Evolutionary conservation across 192 early-diverging fungal species (phyloP), one percentile per base, ranked within the genome.

Genomic region (Coemansia biformis): DNA sequence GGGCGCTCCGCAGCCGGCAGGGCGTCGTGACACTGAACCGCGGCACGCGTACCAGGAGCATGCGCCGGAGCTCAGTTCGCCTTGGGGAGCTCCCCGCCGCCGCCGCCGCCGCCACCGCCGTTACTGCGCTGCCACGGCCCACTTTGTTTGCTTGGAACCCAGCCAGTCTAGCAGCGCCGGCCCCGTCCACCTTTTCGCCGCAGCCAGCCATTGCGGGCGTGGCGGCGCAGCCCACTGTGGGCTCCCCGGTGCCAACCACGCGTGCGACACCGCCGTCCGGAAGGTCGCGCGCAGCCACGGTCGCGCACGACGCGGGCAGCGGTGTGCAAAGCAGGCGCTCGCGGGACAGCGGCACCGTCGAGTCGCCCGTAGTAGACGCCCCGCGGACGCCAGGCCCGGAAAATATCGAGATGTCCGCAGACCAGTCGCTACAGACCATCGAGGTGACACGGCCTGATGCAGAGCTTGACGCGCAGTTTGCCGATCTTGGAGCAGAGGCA

Each of bases 301-400:
- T 63, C n/a, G 51, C 36, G n/a, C n/a, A n/a, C n/a, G n/a, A n/a
- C n/a, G n/a, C n/a, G n/a, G n/a, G n/a, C n/a, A n/a, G n/a, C n/a
- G n/a, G n/a, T n/a, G n/a, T n/a, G n/a, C n/a, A n/a, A n/a, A n/a
- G n/a, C 28, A 5, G 48, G 8, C 18, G 16, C 5, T 59, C 61
- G 0, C 56, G 48, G 5, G 68, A 71, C 35, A 64, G 68, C 31
- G 61, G 68, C 8, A 54, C 54, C 24, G 51, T 71, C 31, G 68
- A 63, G 17, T 22, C 16, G 1, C 30, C 28, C 4, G 37, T 26
- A 30, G n/a, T n/a, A n/a, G n/a, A n/a, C n/a, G n/a, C n/a, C n/a
- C n/a, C n/a, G n/a, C n/a, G n/a, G n/a, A n/a, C n/a, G n/a, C n/a
- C n/a, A n/a, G 37, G 0, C 14, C 30, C 50, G 3, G 59, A 58